Evolutionary conservation across 1,139 yeast genomes (phyloP).

Genomic region (Protomyces pachydermus): DNA sequence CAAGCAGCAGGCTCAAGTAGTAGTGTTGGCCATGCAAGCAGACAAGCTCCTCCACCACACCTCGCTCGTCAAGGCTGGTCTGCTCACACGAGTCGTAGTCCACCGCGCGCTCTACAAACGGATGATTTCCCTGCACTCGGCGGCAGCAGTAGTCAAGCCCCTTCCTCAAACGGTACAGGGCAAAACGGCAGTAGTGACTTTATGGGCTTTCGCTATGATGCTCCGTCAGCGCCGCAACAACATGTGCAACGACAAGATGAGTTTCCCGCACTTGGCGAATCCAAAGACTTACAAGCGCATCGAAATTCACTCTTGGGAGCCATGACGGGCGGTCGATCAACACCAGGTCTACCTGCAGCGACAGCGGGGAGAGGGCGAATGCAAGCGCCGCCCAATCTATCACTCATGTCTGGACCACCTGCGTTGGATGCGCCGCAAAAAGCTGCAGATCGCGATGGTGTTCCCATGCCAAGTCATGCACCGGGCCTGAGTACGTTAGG

Average conservation of each 20-base stretch:
- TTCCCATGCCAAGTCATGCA: constrained; percentile 19
- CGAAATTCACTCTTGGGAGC: constrained; percentile 17
- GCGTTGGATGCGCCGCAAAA: constrained; percentile 14
- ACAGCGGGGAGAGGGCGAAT: background rate
- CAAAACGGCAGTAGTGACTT: constrained; percentile 12
- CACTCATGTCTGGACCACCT: constrained; percentile 23
- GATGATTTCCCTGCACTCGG: constrained; percentile 26
- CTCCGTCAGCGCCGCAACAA: constrained; percentile 1
- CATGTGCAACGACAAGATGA: constrained; percentile 1
- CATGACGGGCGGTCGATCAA: constrained; percentile 21
- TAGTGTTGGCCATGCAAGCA: constrained; percentile 6
- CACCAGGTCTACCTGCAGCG: background rate
- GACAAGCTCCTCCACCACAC: background rate
- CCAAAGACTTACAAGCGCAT: constrained; percentile 14
- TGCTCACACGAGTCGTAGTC: constrained; percentile 4
- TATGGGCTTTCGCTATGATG: constrained; percentile 18
- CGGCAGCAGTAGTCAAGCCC: background rate
- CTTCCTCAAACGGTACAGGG: background rate
- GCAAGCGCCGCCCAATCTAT: constrained; percentile 20
- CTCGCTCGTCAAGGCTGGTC: constrained; percentile 1
- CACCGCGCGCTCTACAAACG: constrained; percentile 13
- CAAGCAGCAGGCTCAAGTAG: constrained; percentile 9
- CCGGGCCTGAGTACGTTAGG: constrained; percentile 12
- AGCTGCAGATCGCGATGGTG: constrained; percentile 21
- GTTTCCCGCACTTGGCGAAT: background rate